A percentile compares a stretch with the other conserved stretches of the same genome.
Conservation (phyloP, 1,284 basidiomycete genomes). For the Fomitopsis palustris region DNA sequence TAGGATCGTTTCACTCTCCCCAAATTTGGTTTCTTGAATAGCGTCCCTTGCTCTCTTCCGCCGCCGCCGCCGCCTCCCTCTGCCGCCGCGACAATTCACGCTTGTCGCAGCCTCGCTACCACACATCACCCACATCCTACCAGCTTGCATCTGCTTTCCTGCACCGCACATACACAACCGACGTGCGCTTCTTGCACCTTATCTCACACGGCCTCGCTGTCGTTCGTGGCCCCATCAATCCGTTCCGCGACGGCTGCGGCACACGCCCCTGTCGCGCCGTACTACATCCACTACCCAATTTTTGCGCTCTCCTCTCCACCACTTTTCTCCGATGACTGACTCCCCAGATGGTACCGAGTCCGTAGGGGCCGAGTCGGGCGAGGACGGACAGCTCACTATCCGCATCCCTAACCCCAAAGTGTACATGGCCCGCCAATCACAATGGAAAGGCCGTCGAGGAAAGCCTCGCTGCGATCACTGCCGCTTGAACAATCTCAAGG, state of each 20-base stretch:
- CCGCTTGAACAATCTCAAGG: constrained; percentile 67
- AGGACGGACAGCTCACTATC: constrained; percentile 60
- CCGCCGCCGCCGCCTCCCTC: not conserved
- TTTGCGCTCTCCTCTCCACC: constrained; percentile 4
- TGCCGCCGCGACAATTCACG: constrained; percentile 6
- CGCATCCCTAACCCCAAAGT: constrained; percentile 45
- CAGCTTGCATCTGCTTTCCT: no score
- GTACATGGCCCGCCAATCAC: constrained; percentile 47
- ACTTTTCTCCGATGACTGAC: constrained; percentile 24
- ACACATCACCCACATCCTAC: not conserved
- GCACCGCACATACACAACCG: not conserved
- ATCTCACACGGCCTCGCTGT: constrained; percentile 1
- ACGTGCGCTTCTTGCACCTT: not conserved
- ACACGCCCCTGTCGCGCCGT: not conserved
- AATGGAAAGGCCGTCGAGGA: constrained; percentile 67
- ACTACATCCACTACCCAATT: constrained; percentile 3
- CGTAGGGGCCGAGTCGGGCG: constrained; percentile 38
- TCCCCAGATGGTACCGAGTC: constrained; percentile 42
- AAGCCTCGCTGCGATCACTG: constrained; percentile 72
- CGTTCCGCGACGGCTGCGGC: constrained; percentile 2
- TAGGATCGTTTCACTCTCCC: constrained; percentile 28
- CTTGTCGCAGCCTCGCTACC: not conserved
- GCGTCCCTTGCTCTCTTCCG: constrained; percentile 16
- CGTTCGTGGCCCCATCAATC: constrained; percentile 1
- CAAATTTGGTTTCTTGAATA: constrained; percentile 33